Percentiles rank a stretch among this genome's conserved stretches.
These are phyloP conservation scores for Eucalyptus erythrocorys DNA, from an alignment of 345 rosid genomes.

Conservation along the genomic window DNA sequence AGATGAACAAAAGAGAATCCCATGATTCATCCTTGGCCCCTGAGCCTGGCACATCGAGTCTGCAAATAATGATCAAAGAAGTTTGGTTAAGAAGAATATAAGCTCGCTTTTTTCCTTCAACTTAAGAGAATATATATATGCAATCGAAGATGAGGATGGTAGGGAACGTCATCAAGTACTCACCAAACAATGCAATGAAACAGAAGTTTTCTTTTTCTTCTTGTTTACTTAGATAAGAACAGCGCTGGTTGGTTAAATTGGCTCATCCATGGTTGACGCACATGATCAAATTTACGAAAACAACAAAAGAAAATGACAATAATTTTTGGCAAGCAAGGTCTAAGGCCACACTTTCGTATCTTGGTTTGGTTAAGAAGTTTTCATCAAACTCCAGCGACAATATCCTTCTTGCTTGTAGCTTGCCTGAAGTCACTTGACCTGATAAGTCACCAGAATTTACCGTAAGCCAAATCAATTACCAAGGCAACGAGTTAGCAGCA, in stretches of 20 bases:
- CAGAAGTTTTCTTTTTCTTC: background rate
- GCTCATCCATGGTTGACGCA: background rate
- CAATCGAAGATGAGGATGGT: background rate
- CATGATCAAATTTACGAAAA: background rate
- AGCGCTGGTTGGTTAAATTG: background rate
- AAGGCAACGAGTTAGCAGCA: background rate
- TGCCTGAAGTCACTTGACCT: background rate
- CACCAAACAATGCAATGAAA: background rate
- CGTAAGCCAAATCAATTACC: background rate
- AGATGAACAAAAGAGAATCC: background rate
- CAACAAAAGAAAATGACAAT: background rate
- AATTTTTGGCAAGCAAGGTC: accelerated
- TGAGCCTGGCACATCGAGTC: background rate
- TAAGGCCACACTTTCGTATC: background rate
- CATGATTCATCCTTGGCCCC: background rate
- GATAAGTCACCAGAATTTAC: background rate
- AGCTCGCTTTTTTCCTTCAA: background rate
- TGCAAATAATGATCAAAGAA: background rate
- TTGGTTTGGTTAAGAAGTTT: background rate
- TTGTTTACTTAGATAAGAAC: background rate
- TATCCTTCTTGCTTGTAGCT: background rate
- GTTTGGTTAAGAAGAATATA: background rate
- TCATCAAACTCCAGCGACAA: background rate
- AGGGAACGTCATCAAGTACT: background rate
- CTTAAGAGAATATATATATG: background rate